Conservation (phyloP, 768 basidiomycete species). For the Rhodotorula sphaerocarpa region DNA sequence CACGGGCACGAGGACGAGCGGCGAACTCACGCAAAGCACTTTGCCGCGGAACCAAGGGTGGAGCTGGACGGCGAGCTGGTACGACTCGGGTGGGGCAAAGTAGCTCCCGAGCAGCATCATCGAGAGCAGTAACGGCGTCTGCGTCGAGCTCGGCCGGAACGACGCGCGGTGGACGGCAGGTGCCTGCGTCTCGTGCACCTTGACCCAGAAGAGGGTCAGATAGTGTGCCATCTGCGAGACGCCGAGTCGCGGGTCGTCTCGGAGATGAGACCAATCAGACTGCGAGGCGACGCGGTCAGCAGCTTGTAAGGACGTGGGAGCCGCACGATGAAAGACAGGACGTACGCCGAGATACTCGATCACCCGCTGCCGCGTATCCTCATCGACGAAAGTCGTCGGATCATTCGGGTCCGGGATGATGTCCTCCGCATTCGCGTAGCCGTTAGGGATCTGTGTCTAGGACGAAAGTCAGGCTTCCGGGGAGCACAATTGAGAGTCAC, state of each 20-base stretch:
- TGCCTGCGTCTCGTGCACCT: conserved; percentile 33
- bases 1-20: background rate
- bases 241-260: conserved; percentile 17
- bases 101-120: conserved; percentile 37
- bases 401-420: conserved; percentile 22
- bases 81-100: conserved; percentile 31
- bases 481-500: too few species aligned
- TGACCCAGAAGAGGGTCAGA: conserved; percentile 28
- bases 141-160: conserved; percentile 22
- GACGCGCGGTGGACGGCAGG: conserved; percentile 30
- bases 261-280: conserved; percentile 27
- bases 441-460: conserved; percentile 1
- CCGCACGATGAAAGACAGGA: background rate
- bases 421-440: background rate
- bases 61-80: conserved; percentile 30
- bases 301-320: rapidly evolving
- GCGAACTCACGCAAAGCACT: conserved; percentile 19
- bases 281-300: background rate
- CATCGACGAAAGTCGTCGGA: conserved; percentile 21
- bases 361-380: conserved; percentile 12
- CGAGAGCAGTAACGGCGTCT: conserved; percentile 21
- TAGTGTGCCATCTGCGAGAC: conserved; percentile 20
- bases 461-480: too few species aligned
- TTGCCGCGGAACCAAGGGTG: conserved; percentile 36
- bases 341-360: conserved; percentile 35